Conservation (phyloP, 805 yeast species). For the Starmerella geochares region DNA sequence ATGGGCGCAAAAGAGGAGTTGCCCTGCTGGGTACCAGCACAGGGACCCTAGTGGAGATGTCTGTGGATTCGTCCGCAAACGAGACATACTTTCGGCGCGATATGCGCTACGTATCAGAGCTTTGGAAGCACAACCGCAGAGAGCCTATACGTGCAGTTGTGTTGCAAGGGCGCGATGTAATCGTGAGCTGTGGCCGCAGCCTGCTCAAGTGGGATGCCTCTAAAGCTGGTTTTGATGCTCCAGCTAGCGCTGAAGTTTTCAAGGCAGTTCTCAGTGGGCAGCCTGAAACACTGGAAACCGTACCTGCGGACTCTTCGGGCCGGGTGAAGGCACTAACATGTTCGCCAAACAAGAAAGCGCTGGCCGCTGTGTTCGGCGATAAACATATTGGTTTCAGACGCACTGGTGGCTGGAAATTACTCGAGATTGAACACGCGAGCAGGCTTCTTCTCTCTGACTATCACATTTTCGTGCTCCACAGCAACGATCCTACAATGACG, state of each 20-base stretch:
- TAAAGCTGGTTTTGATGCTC: neutral
- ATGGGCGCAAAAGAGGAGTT: conserved; percentile 38
- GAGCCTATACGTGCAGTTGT: conserved; percentile 26
- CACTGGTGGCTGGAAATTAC: neutral
- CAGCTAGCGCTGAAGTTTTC: neutral
- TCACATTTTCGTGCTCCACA: conserved; percentile 12
- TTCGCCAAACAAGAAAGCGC: conserved; percentile 10
- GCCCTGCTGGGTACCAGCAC: conserved; percentile 41
- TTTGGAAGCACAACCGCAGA: conserved; percentile 34
- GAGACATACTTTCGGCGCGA: conserved; percentile 38
- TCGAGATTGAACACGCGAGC: neutral
- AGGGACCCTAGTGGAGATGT: conserved; percentile 42
- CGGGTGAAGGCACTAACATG: neutral
- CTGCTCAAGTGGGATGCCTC: conserved; percentile 8
- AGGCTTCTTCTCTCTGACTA: conserved; percentile 12
- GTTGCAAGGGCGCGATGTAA: conserved; percentile 34
- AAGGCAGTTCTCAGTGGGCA: neutral
- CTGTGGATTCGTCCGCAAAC: conserved; percentile 34
- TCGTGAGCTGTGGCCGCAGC: conserved; percentile 23
- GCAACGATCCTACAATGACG: neutral
- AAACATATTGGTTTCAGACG: conserved; percentile 1
- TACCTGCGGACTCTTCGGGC: neutral
- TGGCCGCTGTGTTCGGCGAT: conserved; percentile 12
- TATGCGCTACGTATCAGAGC: conserved; percentile 35
- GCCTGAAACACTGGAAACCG: conserved; percentile 3